These are phyloP conservation scores for Ziziphus jujuba DNA, from an alignment of 306 rosid genomes.

Conservation along the genomic window DNA sequence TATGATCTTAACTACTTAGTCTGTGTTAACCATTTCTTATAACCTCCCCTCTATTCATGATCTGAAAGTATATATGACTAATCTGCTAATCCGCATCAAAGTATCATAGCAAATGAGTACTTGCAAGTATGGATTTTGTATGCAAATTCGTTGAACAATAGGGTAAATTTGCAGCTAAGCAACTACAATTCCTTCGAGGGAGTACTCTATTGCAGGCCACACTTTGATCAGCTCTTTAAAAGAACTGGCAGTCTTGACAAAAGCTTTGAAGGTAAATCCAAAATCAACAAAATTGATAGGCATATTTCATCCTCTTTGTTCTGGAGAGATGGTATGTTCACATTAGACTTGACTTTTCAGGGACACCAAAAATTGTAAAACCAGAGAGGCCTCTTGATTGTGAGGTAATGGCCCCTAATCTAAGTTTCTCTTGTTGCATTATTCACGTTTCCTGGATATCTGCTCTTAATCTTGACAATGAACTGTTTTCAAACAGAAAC, in stretches of 20 bases:
- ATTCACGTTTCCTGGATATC: neutral
- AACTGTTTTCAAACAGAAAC: slow-evolving; percentile 53
- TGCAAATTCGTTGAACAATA: slow-evolving; percentile 24
- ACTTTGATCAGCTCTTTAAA: slow-evolving; percentile 89
- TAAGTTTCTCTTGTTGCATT: slow-evolving; percentile 8
- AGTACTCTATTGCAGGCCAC: slow-evolving; percentile 93
- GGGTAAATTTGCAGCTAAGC: slow-evolving; percentile 71
- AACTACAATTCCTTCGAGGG: slow-evolving; percentile 99
- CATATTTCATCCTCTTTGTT: slow-evolving; percentile 8
- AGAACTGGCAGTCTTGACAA: slow-evolving; percentile 99
- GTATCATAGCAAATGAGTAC: neutral
- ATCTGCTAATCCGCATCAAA: neutral
- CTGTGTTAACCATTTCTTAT: neutral
- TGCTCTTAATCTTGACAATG: slow-evolving; percentile 22
- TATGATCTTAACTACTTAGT: neutral
- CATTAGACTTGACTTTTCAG: slow-evolving; percentile 32
- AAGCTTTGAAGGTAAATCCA: slow-evolving; percentile 83
- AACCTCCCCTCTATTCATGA: too few species aligned
- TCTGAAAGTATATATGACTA: neutral
- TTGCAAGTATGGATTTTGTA: neutral
- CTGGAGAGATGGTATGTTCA: slow-evolving; percentile 17
- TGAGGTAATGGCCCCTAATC: slow-evolving; percentile 55
- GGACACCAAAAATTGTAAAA: slow-evolving; percentile 87
- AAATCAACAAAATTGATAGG: slow-evolving; percentile 13
- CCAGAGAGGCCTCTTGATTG: slow-evolving; percentile 67